A percentile compares a stretch with the other conserved stretches of the same genome.
Conservation (phyloP, 129 eudicot genomes). For the Pseudognaphalium luteoalbum region DNA sequence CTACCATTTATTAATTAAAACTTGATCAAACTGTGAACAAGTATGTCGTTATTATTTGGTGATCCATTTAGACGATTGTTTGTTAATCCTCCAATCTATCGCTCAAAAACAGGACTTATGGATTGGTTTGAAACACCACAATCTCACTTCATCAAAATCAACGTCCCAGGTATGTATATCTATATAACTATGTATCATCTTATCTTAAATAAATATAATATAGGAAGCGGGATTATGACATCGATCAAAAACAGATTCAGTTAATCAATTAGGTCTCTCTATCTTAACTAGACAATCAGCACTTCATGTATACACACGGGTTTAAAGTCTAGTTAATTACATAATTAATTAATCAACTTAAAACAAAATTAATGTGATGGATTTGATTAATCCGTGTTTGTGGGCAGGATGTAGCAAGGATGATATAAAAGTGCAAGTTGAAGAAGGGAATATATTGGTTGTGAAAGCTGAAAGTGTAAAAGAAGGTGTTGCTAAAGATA, state of each 20-base stretch:
- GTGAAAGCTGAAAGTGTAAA: slow-evolving; percentile 59
- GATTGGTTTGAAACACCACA: slow-evolving; percentile 83
- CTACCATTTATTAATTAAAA: background rate
- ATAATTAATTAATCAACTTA: background rate
- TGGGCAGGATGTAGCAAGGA: slow-evolving; percentile 73
- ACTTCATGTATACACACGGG: too few species aligned
- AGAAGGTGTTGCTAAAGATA: slow-evolving; percentile 36
- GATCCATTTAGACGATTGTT: slow-evolving; percentile 72
- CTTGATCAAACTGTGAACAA: background rate
- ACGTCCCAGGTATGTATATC: slow-evolving; percentile 59
- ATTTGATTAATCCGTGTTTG: background rate
- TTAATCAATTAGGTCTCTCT: too few species aligned
- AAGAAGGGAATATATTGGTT: slow-evolving; percentile 71
- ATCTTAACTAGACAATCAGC: background rate
- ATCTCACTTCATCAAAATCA: slow-evolving; percentile 78
- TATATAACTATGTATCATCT: too few species aligned
- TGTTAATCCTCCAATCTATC: slow-evolving; percentile 46
- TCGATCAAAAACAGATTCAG: too few species aligned
- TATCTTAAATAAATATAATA: too few species aligned
- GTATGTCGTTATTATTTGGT: slow-evolving; percentile 53
- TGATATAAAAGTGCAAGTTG: slow-evolving; percentile 78
- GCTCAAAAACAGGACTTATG: slow-evolving; percentile 55
- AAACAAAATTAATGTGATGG: background rate
- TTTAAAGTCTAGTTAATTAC: too few species aligned
- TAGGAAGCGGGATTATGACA: too few species aligned